Percentiles rank a stretch among this genome's conserved stretches.
phyloP scores from a whole-genome alignment of 2,329 filamentous ascomycete species.

The Neoarthrinium moseri region DNA sequence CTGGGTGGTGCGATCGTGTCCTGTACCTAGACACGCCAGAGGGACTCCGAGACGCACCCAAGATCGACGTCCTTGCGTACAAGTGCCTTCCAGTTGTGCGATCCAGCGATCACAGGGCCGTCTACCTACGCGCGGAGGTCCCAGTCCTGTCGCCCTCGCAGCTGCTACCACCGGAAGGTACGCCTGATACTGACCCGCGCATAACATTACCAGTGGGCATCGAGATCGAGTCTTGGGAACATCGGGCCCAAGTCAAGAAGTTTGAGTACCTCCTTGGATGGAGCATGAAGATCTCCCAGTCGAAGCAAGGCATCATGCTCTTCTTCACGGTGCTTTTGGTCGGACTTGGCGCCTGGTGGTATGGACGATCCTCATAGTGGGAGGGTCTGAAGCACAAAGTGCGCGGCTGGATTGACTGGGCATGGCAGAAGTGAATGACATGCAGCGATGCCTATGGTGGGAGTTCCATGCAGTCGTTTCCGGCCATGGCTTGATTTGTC shows the following conservation, averaged over 20 bases:
- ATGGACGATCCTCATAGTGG: constrained; percentile 21
- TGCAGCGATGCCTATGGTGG: too few relatives aligned
- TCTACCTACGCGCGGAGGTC: constrained; percentile 69
- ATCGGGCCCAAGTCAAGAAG: constrained; percentile 34
- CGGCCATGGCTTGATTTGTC: too few relatives aligned
- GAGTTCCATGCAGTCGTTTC: too few relatives aligned
- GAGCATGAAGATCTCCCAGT: constrained; percentile 55
- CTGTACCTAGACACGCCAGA: constrained; percentile 67
- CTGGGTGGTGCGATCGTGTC: constrained; percentile 91
- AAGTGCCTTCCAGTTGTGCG: constrained; percentile 72
- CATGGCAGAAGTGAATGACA: too few relatives aligned
- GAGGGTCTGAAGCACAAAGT: background rate
- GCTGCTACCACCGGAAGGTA: constrained; percentile 31
- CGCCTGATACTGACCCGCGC: constrained; percentile 20
- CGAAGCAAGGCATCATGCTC: constrained; percentile 46
- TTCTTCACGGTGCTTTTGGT: constrained; percentile 41
- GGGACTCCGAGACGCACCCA: constrained; percentile 39
- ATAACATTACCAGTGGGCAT: constrained; percentile 47
- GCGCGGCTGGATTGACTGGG: background rate
- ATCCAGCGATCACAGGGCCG: constrained; percentile 86
- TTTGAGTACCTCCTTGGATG: constrained; percentile 45
- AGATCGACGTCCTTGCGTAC: constrained; percentile 63
- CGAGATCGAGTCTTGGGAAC: constrained; percentile 54
- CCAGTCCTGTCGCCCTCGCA: constrained; percentile 51
- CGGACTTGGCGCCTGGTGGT: constrained; percentile 46